Evolutionary conservation across 1,284 basidiomycete genomes (phyloP).

Genomic region (Cutaneotrichosporon mucoides): DNA sequence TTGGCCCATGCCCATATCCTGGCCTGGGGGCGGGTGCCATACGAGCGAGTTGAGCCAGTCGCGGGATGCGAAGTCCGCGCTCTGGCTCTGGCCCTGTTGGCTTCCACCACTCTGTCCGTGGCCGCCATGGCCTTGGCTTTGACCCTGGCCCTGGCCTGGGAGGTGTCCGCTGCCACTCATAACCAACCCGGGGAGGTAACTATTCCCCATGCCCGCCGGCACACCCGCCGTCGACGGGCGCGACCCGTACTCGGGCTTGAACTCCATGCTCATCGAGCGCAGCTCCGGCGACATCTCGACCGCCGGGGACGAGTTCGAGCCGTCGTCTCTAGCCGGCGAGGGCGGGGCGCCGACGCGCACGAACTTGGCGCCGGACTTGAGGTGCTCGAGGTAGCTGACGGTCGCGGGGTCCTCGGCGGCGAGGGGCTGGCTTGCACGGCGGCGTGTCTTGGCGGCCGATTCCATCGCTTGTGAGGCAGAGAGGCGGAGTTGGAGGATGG

Average conservation of each 20-base stretch:
- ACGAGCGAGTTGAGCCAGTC: constrained; percentile 1
- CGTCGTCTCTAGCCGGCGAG: neutral
- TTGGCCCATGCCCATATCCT: neutral
- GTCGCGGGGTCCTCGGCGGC: constrained; percentile 1
- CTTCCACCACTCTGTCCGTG: too few relatives aligned
- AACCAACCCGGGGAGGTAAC: too few relatives aligned
- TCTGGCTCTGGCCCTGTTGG: too few relatives aligned
- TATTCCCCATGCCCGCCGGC: neutral
- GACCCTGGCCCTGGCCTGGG: too few relatives aligned
- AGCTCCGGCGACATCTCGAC: neutral
- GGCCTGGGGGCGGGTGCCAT: constrained; percentile 2
- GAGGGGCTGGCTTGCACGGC: neutral
- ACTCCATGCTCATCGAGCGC: neutral
- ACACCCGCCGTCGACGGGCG: neutral
- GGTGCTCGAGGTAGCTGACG: constrained; percentile 4
- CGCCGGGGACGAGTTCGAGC: neutral
- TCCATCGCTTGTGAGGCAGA: constrained; percentile 35
- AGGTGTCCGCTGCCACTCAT: too few relatives aligned
- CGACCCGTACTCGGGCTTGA: neutral
- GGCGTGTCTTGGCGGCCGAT: constrained; percentile 2
- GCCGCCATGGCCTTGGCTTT: too few relatives aligned
- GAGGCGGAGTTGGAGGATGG: constrained; percentile 37
- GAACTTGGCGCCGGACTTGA: neutral
- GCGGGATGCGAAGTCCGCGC: neutral
- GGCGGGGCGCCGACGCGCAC: constrained; percentile 3